These are phyloP conservation scores for Fomitiporia mediterranea DNA, from an alignment of 1,284 basidiomycete species.

Conservation along the genomic window DNA sequence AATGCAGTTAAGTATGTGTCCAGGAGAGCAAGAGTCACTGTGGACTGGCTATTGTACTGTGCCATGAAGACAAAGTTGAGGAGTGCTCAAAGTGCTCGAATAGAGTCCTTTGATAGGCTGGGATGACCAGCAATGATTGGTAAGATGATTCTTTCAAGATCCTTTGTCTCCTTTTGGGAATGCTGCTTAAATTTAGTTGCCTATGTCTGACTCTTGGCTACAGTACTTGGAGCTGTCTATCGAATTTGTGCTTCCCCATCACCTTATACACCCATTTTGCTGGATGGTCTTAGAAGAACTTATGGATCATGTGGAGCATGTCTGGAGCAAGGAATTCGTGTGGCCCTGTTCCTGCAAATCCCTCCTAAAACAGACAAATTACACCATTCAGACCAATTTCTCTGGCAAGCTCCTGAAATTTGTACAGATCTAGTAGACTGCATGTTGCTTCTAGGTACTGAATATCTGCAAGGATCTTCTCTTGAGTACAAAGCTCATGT, in stretches of 20 bases:
- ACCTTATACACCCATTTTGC: background rate
- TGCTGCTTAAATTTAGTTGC: slow-evolving; percentile 5
- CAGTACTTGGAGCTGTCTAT: background rate
- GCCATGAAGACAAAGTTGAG: background rate
- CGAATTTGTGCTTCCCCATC: background rate
- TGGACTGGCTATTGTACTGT: background rate
- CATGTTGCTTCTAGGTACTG: background rate
- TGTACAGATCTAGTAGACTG: background rate
- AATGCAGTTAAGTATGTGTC: background rate
- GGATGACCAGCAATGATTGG: background rate
- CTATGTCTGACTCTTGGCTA: background rate
- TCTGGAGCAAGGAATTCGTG: background rate
- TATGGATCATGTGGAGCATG: background rate
- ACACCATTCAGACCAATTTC: background rate
- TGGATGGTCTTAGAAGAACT: background rate
- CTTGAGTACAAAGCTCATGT: background rate
- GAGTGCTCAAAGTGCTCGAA: background rate
- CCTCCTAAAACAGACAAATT: background rate
- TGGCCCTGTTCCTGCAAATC: background rate
- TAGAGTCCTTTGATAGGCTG: background rate
- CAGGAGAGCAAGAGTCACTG: background rate
- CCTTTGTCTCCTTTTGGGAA: background rate
- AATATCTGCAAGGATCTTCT: background rate
- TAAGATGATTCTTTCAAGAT: background rate
- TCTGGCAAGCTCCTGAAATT: background rate